Conservation (phyloP, 2,329 filamentous ascomycete species). For the Phialocephala subalpina region DNA sequence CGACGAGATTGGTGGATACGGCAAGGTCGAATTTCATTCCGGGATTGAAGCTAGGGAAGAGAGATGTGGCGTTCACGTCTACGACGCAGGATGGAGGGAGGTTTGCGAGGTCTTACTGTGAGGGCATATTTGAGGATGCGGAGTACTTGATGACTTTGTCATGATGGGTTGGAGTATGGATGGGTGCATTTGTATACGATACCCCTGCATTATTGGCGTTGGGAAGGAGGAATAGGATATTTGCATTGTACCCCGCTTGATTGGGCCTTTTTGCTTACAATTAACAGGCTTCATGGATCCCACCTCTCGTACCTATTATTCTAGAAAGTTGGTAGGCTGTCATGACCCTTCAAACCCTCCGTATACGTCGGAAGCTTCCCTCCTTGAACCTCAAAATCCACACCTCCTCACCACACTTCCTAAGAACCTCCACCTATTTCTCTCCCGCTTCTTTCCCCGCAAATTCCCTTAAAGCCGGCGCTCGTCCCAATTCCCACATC, state of each 20-base stretch:
- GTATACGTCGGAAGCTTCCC: no score
- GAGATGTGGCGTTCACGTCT: slow-evolving; percentile 68
- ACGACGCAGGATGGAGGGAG: slow-evolving; percentile 68
- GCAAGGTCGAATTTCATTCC: slow-evolving; percentile 62
- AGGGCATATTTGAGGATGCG: slow-evolving; percentile 1
- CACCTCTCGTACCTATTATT: no score
- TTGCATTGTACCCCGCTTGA: background rate
- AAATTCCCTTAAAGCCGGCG: no score
- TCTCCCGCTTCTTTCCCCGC: no score
- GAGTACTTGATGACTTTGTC: slow-evolving; percentile 9
- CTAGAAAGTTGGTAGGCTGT: no score
- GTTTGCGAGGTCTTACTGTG: slow-evolving; percentile 51
- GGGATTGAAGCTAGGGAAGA: slow-evolving; percentile 61
- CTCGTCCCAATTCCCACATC: no score
- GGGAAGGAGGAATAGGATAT: background rate
- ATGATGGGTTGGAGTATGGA: background rate
- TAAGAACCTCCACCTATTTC: no score
- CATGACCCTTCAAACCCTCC: no score
- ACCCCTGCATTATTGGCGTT: slow-evolving; percentile 8
- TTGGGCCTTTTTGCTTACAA: background rate
- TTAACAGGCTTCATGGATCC: background rate
- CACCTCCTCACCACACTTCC: no score
- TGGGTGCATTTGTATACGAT: slow-evolving; percentile 2
- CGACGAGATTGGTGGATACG: slow-evolving; percentile 62
- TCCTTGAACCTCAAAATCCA: no score